Percentiles rank a stretch among this genome's conserved stretches.
These are phyloP conservation scores for Thielaviopsis punctulata DNA, from an alignment of 2,329 filamentous ascomycete species.

Conservation along the genomic window DNA sequence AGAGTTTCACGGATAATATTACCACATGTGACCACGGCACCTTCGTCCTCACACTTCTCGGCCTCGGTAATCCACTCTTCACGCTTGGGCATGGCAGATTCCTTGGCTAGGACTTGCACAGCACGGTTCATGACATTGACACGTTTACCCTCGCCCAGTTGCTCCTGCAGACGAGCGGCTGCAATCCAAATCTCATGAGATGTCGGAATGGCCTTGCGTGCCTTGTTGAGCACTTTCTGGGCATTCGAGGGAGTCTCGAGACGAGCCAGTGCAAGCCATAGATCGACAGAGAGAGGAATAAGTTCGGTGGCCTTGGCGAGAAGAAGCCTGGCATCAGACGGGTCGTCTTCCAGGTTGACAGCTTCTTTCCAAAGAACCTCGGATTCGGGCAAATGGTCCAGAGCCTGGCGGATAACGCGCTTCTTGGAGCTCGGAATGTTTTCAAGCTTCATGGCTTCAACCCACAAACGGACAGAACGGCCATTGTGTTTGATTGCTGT, in stretches of 20 bases:
- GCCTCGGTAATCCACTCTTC: slow-evolving; percentile 96
- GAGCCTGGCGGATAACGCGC: slow-evolving; percentile 74
- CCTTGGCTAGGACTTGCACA: slow-evolving; percentile 70
- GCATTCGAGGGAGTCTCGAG: slow-evolving; percentile 82
- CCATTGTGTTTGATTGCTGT: slow-evolving; percentile 86
- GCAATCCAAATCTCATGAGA: slow-evolving; percentile 96
- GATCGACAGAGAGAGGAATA: slow-evolving; percentile 79
- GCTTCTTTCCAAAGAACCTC: slow-evolving; percentile 97
- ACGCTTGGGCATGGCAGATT: slow-evolving; percentile 89
- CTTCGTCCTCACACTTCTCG: slow-evolving; percentile 86
- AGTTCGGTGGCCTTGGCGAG: slow-evolving; percentile 91
- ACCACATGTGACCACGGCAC: slow-evolving; percentile 68
- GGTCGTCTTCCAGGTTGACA: slow-evolving; percentile 85
- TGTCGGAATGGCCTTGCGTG: slow-evolving; percentile 81
- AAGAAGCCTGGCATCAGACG: slow-evolving; percentile 70
- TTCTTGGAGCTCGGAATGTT: slow-evolving; percentile 72
- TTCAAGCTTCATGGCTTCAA: slow-evolving; percentile 88
- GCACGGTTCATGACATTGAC: slow-evolving; percentile 91
- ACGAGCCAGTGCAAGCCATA: slow-evolving; percentile 86
- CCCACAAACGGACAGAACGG: slow-evolving; percentile 76
- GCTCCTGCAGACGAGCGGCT: slow-evolving; percentile 77
- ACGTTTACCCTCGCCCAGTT: slow-evolving; percentile 59
- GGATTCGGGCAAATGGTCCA: slow-evolving; percentile 85
- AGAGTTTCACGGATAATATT: slow-evolving; percentile 86
- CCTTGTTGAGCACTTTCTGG: slow-evolving; percentile 86